Evolutionary conservation across 2,329 filamentous ascomycete genomes (phyloP), one percentile per base, ranked within the genome.

Genomic region (Botrytis deweyae): DNA sequence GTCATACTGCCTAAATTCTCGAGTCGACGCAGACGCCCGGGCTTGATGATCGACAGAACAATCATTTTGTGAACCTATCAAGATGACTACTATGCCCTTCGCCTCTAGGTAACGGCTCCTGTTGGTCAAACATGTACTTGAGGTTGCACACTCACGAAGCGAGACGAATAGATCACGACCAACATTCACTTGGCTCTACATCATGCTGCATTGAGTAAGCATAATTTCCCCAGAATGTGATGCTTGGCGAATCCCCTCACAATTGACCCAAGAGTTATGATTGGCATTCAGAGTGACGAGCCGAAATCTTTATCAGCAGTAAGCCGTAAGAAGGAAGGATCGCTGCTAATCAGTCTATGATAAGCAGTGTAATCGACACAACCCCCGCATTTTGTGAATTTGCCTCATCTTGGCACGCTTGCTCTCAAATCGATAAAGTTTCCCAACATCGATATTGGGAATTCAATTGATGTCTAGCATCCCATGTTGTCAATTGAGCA

Each of bases 101-200:
- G 18, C 25, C 40, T 49, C 20, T 4, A 25, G 38, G 49, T 29
- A 68, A 33, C 9, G 10, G 42, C 25, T 40, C 36, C 25, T 7
- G 25, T 68, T 68, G 65, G 65, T 68, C 65, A 68, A 58, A 18
- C 46, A 22, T 55, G 62, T 64, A 14, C 62, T 63, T 22, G n/a
- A 40, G 62, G 14, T 8, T 58, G 52, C 18, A 42, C 65, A 42
- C 58, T 25, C 25, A 29, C 18, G 25, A 55, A 58, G 46, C 46
- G 65, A 55, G 49, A 68, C 33, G 36, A 29, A 55, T 40, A 40
- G 33, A 55, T 68, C 29, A 55, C 65, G 36, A 68, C 46, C 20
- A 42, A n/a, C 20, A 40, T 29, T 68, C 33, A 55, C 65, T 68
- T 68, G 65, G 65, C 52, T n/a, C 36, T 68, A 55, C 49, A 68